Evolutionary conservation across 129 eudicot genomes (phyloP).

Genomic region (Flaveria sonorensis): DNA sequence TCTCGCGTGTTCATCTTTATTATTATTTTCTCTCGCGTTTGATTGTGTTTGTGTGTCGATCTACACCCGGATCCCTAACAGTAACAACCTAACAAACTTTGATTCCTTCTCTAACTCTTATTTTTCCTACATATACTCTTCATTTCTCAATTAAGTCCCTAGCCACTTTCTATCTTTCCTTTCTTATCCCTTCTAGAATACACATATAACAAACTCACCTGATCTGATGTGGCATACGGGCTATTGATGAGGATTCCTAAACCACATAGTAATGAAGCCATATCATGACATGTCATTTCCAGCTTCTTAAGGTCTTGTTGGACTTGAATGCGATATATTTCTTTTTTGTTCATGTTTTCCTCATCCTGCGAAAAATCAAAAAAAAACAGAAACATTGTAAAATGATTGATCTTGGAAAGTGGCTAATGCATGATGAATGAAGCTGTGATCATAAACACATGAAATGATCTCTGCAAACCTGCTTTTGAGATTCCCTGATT

Average conservation of each 20-base stretch:
- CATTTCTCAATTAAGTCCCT: too few species aligned
- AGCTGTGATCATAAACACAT: conserved; percentile 2
- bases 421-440: neutral
- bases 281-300: conserved; percentile 57
- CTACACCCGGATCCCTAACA: too few species aligned
- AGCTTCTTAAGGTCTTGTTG: conserved; percentile 51
- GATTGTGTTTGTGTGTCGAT: too few species aligned
- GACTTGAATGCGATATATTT: conserved; percentile 55
- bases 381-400: conserved; percentile 13
- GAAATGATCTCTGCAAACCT: conserved; percentile 44
- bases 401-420: neutral
- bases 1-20: too few species aligned
- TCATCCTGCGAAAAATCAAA: conserved; percentile 39
- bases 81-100: too few species aligned
- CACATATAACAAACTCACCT: conserved; percentile 53
- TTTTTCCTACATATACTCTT: too few species aligned
- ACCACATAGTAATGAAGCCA: conserved; percentile 62
- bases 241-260: conserved; percentile 54
- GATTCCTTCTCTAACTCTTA: too few species aligned
- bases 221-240: conserved; percentile 41
- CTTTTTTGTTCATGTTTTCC: conserved; percentile 74
- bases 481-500: conserved; percentile 68
- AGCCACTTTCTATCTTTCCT: too few species aligned
- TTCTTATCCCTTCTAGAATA: too few species aligned
- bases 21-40: too few species aligned